These are phyloP conservation scores for Aspergillus sp. DNA, from an alignment of 2,329 filamentous ascomycete species.

Conservation along the genomic window DNA sequence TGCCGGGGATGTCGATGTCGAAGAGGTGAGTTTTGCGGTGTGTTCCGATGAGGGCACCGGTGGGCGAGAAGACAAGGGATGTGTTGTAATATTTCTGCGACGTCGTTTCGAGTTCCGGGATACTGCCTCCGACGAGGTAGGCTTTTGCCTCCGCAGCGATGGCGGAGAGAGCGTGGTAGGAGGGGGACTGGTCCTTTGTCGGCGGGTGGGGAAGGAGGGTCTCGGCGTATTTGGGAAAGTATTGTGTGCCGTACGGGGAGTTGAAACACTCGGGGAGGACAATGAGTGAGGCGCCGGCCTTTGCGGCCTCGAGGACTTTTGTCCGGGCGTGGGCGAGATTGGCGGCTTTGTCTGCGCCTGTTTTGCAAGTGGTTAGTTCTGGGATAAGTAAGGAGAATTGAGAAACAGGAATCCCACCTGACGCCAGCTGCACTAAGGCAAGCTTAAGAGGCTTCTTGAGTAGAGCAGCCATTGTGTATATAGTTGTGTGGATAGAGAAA, in stretches of 20 bases:
- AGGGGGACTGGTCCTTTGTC: conserved; percentile 70
- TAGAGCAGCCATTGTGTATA: conserved; percentile 55
- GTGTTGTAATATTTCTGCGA: conserved; percentile 88
- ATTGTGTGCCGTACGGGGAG: conserved; percentile 89
- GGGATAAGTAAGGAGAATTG: neutral
- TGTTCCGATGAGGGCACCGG: conserved; percentile 77
- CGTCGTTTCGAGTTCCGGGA: conserved; percentile 75
- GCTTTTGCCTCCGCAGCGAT: conserved; percentile 78
- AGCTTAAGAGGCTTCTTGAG: conserved; percentile 79
- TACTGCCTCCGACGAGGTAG: conserved; percentile 89
- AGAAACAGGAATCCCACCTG: conserved; percentile 52
- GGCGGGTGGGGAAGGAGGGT: conserved; percentile 80
- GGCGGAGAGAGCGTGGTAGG: conserved; percentile 79
- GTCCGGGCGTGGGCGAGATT: conserved; percentile 82
- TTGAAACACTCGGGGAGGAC: conserved; percentile 99
- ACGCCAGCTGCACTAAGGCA: conserved; percentile 79
- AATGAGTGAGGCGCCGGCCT: conserved; percentile 77
- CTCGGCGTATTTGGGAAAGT: conserved; percentile 92
- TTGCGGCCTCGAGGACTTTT: conserved; percentile 81
- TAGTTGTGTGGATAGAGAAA: neutral
- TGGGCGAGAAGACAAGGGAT: conserved; percentile 77
- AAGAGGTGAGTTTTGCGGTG: conserved; percentile 97
- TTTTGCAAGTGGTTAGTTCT: neutral
- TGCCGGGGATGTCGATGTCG: conserved; percentile 95
- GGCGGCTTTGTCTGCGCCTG: conserved; percentile 76